These are phyloP conservation scores for Leccinum angustisporum DNA, from an alignment of 1,284 basidiomycete genomes.

Conservation along the genomic window DNA sequence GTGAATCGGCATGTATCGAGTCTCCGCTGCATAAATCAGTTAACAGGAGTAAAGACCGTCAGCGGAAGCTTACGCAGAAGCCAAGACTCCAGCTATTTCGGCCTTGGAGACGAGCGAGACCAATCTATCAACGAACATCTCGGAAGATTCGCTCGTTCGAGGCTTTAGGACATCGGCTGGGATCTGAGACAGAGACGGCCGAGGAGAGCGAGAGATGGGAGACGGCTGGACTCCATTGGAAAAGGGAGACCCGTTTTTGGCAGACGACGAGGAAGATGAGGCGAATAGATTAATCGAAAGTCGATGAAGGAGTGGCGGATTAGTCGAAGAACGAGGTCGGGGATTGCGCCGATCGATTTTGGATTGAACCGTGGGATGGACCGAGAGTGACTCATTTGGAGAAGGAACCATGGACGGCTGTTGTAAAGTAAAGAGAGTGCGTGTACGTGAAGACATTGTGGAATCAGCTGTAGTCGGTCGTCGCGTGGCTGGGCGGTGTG, in stretches of 20 bases:
- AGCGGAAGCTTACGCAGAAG: slow-evolving; percentile 62
- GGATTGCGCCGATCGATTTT: slow-evolving; percentile 12
- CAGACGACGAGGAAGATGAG: slow-evolving; percentile 41
- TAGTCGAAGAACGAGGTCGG: slow-evolving; percentile 64
- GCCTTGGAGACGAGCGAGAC: slow-evolving; percentile 64
- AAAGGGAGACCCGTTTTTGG: slow-evolving; percentile 28
- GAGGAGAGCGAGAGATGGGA: slow-evolving; percentile 43
- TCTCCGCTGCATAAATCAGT: slow-evolving; percentile 54
- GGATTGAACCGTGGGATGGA: slow-evolving; percentile 19
- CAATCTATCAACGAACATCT: slow-evolving; percentile 67
- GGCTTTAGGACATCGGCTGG: slow-evolving; percentile 52
- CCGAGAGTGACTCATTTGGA: slow-evolving; percentile 12
- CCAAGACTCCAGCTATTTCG: slow-evolving; percentile 77
- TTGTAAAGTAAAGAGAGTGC: slow-evolving; percentile 28
- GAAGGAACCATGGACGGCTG: slow-evolving; percentile 18
- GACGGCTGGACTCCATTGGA: slow-evolving; percentile 28
- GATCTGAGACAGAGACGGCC: slow-evolving; percentile 46
- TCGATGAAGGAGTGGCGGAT: slow-evolving; percentile 67
- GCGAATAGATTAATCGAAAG: slow-evolving; percentile 69
- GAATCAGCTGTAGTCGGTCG: slow-evolving; percentile 34
- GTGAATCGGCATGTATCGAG: slow-evolving; percentile 68
- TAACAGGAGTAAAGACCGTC: slow-evolving; percentile 6
- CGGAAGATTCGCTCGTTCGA: slow-evolving; percentile 65
- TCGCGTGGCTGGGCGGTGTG: slow-evolving; percentile 14
- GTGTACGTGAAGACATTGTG: slow-evolving; percentile 19